Base-by-base conservation (phyloP, 2,329 filamentous ascomycete genomes). In the Pseudogymnoascus sp. region DNA sequence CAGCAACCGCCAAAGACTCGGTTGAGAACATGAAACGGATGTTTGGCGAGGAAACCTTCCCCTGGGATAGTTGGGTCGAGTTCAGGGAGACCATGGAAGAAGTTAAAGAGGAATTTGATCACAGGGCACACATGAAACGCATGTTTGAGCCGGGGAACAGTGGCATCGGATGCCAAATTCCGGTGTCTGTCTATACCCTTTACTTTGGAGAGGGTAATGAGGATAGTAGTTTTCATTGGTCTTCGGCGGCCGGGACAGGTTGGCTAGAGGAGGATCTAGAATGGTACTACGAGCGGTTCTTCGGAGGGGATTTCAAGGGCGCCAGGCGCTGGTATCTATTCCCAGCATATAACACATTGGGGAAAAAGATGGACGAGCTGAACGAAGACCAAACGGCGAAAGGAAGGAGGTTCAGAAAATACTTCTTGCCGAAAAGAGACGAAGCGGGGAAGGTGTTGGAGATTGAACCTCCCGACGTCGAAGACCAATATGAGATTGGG, bases 161-260 rank as follows among this genome's bases (percentile, higher is more conserved):
- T 17, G 62, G 62, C 1, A 26, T 60, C 28, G 62, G 62, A 7
- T 63, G 47, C 42, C 13, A 60, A n/a, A 26, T 60, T 28, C 44
- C 47, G 15, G 19, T 59, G 15, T 17, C 23, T 23, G 17, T 63
- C 15, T 53, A 63, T n/a, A 63, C 47, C 17, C 60, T 63, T 28
- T 15, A 23, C 21, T 63, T 63, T 36, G 13, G 13, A n/a, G 35
- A 36, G 13, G n/a, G 13, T 21, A 17, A 63, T 28, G 47, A 63
- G 15, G 60, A 36, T 13, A 17, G 15, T 8, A 38, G 36, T 23
- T 38, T 63, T 21, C 15, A 60, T 17, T 63, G 62, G 62, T 63
- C 62, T 19, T 63, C 47, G 7, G 47, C 47, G 4, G 9, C 31
- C n/a, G 33, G 15, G 10, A 40, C 33, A 28, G 62, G 62, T 38